These are phyloP conservation scores for Fusarium odoratissimum DNA, from an alignment of 2,329 filamentous ascomycete species.

Conservation along the genomic window DNA sequence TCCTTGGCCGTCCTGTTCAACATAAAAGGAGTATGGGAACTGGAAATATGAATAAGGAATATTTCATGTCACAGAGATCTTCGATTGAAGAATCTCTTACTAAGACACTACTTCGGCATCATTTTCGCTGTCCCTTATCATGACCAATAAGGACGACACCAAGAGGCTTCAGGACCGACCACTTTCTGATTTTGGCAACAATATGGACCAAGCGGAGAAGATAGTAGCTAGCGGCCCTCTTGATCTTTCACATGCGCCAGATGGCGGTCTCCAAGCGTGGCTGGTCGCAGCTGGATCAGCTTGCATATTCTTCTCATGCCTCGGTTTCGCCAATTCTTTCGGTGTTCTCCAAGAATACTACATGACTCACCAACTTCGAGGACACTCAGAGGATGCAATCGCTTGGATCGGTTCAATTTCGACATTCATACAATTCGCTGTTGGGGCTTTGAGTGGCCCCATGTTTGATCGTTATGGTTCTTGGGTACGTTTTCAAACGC, in stretches of 20 bases:
- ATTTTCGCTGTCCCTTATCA: background rate
- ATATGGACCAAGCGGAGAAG: background rate
- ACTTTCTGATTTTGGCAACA: rapidly evolving
- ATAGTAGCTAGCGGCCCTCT: rapidly evolving
- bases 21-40: background rate
- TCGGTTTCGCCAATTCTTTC: constrained; percentile 59
- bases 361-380: constrained; percentile 49
- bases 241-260: constrained; percentile 27
- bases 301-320: constrained; percentile 52
- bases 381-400: constrained; percentile 48
- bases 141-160: background rate
- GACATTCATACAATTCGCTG: constrained; percentile 51
- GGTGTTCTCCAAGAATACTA: constrained; percentile 60
- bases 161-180: background rate
- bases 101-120: rapidly evolving
- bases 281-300: constrained; percentile 53
- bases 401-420: constrained; percentile 58
- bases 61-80: background rate
- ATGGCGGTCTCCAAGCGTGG: constrained; percentile 55
- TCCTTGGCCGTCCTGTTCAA: background rate
- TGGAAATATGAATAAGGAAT: no score
- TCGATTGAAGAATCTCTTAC: rapidly evolving
- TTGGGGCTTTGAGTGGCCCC: constrained; percentile 37
- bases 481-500: background rate
- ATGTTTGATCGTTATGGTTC: constrained; percentile 39